Conservation (phyloP, 2,329 filamentous ascomycete genomes). For the Pseudogymnoascus sp. region DNA sequence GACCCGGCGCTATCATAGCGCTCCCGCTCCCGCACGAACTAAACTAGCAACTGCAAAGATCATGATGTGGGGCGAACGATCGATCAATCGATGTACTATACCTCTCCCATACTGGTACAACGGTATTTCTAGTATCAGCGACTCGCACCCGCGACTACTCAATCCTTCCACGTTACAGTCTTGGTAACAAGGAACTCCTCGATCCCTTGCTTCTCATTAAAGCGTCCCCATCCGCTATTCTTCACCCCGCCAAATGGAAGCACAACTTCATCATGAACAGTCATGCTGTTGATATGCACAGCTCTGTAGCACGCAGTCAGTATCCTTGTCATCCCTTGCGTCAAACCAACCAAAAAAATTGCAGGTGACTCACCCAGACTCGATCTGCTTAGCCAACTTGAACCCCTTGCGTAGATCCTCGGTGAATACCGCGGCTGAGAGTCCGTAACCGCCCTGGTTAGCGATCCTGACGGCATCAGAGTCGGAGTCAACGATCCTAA, state of each 20-base stretch:
- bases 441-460: constrained; percentile 34
- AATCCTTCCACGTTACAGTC: constrained; percentile 29
- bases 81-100: not conserved
- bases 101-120: not conserved
- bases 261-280: constrained; percentile 38
- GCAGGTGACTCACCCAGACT: constrained; percentile 6
- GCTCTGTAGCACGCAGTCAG: constrained; percentile 26
- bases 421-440: constrained; percentile 31
- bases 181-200: constrained; percentile 38
- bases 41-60: not conserved
- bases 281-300: constrained; percentile 44
- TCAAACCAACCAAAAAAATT: not conserved
- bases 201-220: constrained; percentile 37
- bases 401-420: constrained; percentile 20
- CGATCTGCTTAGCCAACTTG: constrained; percentile 10
- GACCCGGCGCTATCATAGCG: not conserved
- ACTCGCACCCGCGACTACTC: not conserved
- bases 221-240: constrained; percentile 40
- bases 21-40: not conserved
- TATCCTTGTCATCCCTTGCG: not conserved
- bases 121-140: not conserved
- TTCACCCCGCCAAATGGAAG: constrained; percentile 42
- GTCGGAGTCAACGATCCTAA: constrained; percentile 30
- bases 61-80: not conserved
- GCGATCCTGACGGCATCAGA: constrained; percentile 32